Evolutionary conservation across 352 stramenopile genomes (phyloP), one percentile per base, ranked within the genome.

Genomic region (Blastocystis sp.): DNA sequence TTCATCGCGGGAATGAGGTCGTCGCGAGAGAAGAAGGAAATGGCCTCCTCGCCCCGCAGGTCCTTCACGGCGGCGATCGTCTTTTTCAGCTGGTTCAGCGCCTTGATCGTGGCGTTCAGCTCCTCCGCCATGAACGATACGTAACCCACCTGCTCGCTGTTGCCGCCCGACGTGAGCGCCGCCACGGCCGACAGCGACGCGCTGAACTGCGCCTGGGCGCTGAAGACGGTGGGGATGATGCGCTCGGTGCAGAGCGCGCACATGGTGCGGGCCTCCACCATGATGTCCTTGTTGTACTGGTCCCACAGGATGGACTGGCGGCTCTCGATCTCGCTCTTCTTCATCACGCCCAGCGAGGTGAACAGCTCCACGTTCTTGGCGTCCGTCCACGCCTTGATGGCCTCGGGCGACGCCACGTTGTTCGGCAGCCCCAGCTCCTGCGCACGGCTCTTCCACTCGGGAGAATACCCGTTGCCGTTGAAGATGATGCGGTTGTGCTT

Each of bases 381-480:
- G 19, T 89, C 76, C 41, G 89, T 91, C 76, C 94, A 90, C 19
- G 28, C 76, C 45, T 90, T 87, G 89, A 94, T 93, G 78, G 92
- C 92, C 76, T 95, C 93, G 61, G 94, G 92, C 89, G 91, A 91
- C 53, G 91, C 93, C 67, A 94, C 92, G 74, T 95, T 93, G 79
- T 93, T 91, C 90, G 91, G 93, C 19, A 95, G 88, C 87, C 93
- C 93, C 74, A 90, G 87, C 41, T 94, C 90, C 38, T 91, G 93
- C 17, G 94, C 90, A 71, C 92, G 91, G 66, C 93, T 62, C 84
- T 94, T 91, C 81, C 91, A 92, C 9, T 88, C 90, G 43, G 89
- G 76, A 61, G 91, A 89, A 89, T 95, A 96, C 86, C 94, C 94
- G 90, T 96, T 91, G 40, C 93, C 93, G 89, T 95, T 96, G 91